Evolutionary conservation across 2,329 filamentous ascomycete species (phyloP).

Genomic region (Huntiella savannae): DNA sequence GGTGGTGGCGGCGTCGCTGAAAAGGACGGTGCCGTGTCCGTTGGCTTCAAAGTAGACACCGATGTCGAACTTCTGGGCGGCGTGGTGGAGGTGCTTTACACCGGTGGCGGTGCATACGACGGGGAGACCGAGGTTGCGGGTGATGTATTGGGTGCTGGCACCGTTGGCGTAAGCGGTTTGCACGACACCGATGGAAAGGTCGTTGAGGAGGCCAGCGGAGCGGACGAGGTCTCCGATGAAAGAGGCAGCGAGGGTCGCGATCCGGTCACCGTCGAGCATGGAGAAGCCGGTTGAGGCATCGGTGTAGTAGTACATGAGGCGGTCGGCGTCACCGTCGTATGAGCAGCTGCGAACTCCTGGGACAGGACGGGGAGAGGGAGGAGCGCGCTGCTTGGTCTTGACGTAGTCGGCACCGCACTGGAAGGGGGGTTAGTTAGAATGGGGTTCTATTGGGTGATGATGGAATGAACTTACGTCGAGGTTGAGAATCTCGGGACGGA

Average conservation of each 20-base stretch:
- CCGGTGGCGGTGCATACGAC: conserved; percentile 88
- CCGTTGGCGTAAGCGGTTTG: conserved; percentile 98
- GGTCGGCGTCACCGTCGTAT: conserved; percentile 86
- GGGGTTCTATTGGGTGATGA: not conserved
- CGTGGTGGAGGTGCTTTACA: conserved; percentile 94
- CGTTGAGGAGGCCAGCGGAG: conserved; percentile 57
- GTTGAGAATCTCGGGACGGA: conserved; percentile 77
- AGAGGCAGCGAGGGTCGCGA: conserved; percentile 79
- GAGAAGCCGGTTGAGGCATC: conserved; percentile 70
- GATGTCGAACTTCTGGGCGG: conserved; percentile 84
- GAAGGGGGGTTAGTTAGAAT: not conserved
- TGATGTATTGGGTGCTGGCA: conserved; percentile 78
- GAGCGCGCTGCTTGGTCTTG: conserved; percentile 88
- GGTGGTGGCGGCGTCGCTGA: conserved; percentile 66
- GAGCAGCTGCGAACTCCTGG: conserved; percentile 69
- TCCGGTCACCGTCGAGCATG: conserved; percentile 89
- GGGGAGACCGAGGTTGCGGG: conserved; percentile 70
- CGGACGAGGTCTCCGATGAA: conserved; percentile 82
- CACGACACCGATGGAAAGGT: conserved; percentile 80
- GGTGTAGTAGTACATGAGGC: conserved; percentile 85
- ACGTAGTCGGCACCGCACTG: conserved; percentile 91
- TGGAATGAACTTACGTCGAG: conserved; percentile 43
- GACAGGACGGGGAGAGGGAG: conserved; percentile 60
- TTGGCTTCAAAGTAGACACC: conserved; percentile 99
- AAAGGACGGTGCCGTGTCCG: conserved; percentile 89